Evolutionary conservation across 2,329 filamentous ascomycete species (phyloP).

Genomic region (Hypoxylon sp.): DNA sequence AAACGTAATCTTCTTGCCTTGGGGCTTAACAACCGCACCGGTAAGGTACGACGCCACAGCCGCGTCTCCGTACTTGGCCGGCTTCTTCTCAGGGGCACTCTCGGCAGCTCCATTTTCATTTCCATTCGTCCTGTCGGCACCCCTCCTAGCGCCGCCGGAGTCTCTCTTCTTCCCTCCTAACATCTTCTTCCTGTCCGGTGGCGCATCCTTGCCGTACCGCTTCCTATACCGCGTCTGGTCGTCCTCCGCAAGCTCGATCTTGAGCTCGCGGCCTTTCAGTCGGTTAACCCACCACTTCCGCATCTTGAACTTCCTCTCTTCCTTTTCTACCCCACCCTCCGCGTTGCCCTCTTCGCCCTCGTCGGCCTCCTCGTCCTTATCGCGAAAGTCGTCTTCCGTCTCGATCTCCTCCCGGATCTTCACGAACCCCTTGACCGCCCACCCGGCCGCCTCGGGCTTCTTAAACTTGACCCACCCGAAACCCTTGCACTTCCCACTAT

Average conservation of each 20-base stretch:
- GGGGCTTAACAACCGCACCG: constrained; percentile 80
- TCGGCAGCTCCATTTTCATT: constrained; percentile 35
- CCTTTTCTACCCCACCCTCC: constrained; percentile 52
- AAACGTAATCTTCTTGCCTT: constrained; percentile 86
- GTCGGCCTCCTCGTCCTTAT: constrained; percentile 58
- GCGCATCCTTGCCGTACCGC: constrained; percentile 82
- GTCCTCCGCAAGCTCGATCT: constrained; percentile 95
- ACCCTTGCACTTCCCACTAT: constrained; percentile 97
- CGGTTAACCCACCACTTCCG: constrained; percentile 88
- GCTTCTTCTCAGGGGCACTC: constrained; percentile 50
- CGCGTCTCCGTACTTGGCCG: constrained; percentile 60
- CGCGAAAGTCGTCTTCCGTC: constrained; percentile 71
- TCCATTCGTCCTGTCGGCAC: constrained; percentile 12
- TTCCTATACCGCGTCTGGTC: constrained; percentile 91
- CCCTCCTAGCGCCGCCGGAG: background rate
- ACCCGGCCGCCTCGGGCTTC: constrained; percentile 77
- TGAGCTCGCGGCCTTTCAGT: constrained; percentile 81
- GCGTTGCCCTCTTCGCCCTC: constrained; percentile 56
- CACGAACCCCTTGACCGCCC: constrained; percentile 84
- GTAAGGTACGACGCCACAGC: constrained; percentile 72
- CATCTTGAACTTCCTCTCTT: constrained; percentile 67
- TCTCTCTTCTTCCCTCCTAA: constrained; percentile 15
- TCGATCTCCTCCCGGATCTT: constrained; percentile 74
- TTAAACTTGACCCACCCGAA: constrained; percentile 96
- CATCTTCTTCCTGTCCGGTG: constrained; percentile 39